phyloP scores from a whole-genome alignment of 805 yeast species.

The Tetrapisispora phaffii region DNA sequence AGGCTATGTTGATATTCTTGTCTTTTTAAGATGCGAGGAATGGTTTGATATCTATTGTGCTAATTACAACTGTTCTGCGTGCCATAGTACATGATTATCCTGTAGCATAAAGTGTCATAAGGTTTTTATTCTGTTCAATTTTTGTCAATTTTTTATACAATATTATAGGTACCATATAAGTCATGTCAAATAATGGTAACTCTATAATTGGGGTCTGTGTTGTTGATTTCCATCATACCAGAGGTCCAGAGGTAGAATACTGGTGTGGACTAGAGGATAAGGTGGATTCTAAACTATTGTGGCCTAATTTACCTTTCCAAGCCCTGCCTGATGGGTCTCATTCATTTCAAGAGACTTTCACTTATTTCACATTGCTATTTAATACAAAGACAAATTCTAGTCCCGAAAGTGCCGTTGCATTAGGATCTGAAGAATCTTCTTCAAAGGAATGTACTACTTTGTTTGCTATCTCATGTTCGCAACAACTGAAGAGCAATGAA shows the following conservation, averaged over 20 bases:
- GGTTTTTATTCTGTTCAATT: too few species aligned
- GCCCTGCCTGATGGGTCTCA: conserved; percentile 96
- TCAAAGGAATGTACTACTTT: conserved; percentile 45
- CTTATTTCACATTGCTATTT: conserved; percentile 75
- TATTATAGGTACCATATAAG: not conserved
- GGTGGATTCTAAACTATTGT: conserved; percentile 34
- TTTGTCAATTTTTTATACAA: too few species aligned
- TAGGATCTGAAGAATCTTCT: conserved; percentile 28
- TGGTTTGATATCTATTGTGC: too few species aligned
- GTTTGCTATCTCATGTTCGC: conserved; percentile 91
- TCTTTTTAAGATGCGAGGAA: too few species aligned
- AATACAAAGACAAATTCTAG: conserved; percentile 38
- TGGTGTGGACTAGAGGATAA: conserved; percentile 49
- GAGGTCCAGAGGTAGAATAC: conserved; percentile 94
- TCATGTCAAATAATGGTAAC: not conserved
- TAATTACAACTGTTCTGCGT: too few species aligned
- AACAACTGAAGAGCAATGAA: conserved; percentile 63
- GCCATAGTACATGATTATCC: too few species aligned
- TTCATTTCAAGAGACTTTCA: conserved; percentile 83
- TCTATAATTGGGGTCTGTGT: conserved; percentile 71
- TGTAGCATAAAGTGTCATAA: too few species aligned
- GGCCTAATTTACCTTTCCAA: conserved; percentile 89
- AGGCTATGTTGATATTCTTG: too few species aligned
- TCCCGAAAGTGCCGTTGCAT: conserved; percentile 33
- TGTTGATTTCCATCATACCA: conserved; percentile 83